Percentiles rank a stretch among this genome's conserved stretches.
phyloP scores from a whole-genome alignment of 2,329 filamentous ascomycete genomes.

The Lecanosticta acicola region DNA sequence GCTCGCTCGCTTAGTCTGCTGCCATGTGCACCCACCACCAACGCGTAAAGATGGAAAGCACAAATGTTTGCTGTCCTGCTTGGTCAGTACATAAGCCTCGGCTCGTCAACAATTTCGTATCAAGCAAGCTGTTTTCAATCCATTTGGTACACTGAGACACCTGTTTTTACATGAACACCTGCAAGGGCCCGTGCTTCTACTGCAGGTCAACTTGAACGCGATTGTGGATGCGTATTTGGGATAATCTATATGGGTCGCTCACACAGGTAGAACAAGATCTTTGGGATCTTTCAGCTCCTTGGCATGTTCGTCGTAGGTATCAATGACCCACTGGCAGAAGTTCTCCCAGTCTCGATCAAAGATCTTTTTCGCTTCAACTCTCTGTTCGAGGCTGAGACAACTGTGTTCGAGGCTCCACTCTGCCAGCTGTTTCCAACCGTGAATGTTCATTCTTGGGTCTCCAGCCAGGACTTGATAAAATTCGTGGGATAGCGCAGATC shows the following conservation, averaged over 20 bases:
- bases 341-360: conserved; percentile 55
- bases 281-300: conserved; percentile 9
- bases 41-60: background rate
- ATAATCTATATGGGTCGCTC: too few relatives aligned
- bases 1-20: background rate
- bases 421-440: conserved; percentile 62
- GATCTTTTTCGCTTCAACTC: conserved; percentile 32
- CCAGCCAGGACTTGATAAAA: conserved; percentile 73
- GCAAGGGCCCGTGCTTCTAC: too few relatives aligned
- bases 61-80: too few relatives aligned
- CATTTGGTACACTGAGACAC: too few relatives aligned
- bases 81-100: too few relatives aligned
- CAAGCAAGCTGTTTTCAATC: too few relatives aligned
- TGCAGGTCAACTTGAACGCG: too few relatives aligned
- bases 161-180: too few relatives aligned
- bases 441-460: conserved; percentile 59
- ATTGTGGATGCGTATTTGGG: too few relatives aligned
- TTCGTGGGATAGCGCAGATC: conserved; percentile 66
- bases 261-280: too few relatives aligned
- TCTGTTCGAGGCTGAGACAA: conserved; percentile 39
- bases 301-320: conserved; percentile 28
- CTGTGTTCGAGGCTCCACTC: conserved; percentile 44
- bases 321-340: conserved; percentile 52
- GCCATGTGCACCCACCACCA: background rate
- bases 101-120: too few relatives aligned